Evolutionary conservation across 352 stramenopile genomes (phyloP), one percentile per base, ranked within the genome.

Genomic region (Globisporangium nodosum): DNA sequence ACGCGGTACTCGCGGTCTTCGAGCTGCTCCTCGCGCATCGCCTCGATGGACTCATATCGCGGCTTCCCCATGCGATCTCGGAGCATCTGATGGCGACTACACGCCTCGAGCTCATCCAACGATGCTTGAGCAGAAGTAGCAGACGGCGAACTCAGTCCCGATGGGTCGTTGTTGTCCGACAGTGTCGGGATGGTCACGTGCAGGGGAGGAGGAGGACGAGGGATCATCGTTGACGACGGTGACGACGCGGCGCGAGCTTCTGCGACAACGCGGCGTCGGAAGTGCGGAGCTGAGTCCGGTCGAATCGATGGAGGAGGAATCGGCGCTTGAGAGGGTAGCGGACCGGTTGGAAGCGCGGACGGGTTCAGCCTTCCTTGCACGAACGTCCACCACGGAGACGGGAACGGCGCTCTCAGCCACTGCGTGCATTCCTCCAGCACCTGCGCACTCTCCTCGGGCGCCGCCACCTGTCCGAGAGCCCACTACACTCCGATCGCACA

Each of bases 61-160:
- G 65, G 54, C 35, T 71, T 74, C 8, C 76, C 77, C 6, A 89
- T 52, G 13, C 76, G 70, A 54, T 91, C 61, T 0, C 70, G 56
- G 7, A 89, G 61, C n/a, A 82, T 65, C 49, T 86, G 70, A 42
- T 88, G 78, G 13, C 78, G 78, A 68, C 68, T 86, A 30, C 65
- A 73, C 1, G 70, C 73, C 13, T 31, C 35, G 21, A 16, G 5
- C 8, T 39, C 49, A 0, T 33, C 60, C 13, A 61, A 51, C 3
- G 50, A 60, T 21, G 49, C 7, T 21, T 60, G 18, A 35, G 35
- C 33, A 30, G 60, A 6, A 15, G 37, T 5, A 30, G 48, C 12
- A 33, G 35, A 1, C 21, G 15, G 13, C 1, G 45, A 31, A 15
- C 24, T 21, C 16, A 33, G 16, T 30, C 24, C 21, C 13, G 8